Conservation (phyloP, 176 grass and related monocot genomes). For the Leersia perrieri region DNA sequence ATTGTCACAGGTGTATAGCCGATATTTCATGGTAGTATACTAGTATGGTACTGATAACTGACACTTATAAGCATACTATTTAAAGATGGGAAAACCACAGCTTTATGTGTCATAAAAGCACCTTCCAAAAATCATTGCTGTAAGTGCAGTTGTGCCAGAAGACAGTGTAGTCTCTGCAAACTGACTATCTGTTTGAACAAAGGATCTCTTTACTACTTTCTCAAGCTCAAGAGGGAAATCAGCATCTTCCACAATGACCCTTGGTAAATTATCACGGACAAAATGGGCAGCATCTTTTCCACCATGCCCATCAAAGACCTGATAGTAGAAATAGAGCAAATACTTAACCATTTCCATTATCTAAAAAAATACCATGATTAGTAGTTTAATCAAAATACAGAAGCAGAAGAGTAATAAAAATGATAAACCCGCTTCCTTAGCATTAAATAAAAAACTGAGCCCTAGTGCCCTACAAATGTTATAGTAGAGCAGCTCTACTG, state of each 20-base stretch:
- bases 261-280: constrained; percentile 82
- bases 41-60: background rate
- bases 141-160: constrained; percentile 88
- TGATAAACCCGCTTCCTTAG: background rate
- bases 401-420: background rate
- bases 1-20: background rate
- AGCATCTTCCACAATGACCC: constrained; percentile 82
- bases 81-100: background rate
- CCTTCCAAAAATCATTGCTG: constrained; percentile 93
- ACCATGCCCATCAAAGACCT: constrained; percentile 98
- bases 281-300: constrained; percentile 92
- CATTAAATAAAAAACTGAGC: background rate
- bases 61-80: constrained; percentile 14
- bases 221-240: constrained; percentile 89
- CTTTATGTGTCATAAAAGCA: constrained; percentile 21
- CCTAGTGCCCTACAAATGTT: background rate
- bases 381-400: background rate
- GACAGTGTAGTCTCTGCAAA: constrained; percentile 56
- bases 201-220: constrained; percentile 72
- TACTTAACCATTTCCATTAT: background rate
- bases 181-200: constrained; percentile 71
- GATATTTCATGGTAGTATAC: background rate
- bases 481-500: background rate
- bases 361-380: background rate
- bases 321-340: constrained; percentile 6